Evolutionary conservation across 2,329 filamentous ascomycete species (phyloP), one percentile per base, ranked within the genome.

Genomic region (Furcasterigmium furcatum): DNA sequence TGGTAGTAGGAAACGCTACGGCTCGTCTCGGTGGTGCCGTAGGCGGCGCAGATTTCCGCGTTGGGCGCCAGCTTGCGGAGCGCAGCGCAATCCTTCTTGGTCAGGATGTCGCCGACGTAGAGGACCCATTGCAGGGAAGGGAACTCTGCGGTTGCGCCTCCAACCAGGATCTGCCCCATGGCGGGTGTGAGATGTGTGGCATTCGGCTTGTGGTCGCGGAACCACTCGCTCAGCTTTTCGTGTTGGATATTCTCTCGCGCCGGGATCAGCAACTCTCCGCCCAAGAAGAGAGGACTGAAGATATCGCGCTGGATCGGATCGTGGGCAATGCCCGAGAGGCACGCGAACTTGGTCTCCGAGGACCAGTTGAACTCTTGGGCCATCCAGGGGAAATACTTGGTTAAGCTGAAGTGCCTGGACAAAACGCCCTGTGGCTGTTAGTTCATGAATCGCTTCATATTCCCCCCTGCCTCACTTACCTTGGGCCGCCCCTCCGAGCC

Each of bases 371-470:
- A 97, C 3, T 73, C 82, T 66, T 94, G 71, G 0, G 89, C 82
- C 92, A 97, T 97, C 91, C 91, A 97, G 18, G 85, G 82, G 60
- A 92, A 95, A 70, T 96, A 97, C 57, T 87, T 84, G 2, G 90
- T 80, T 49, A 97, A 72, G 42, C 82, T 87, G 69, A 87, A 97
- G 66, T 97, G 92, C 13, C 92, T 80, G 1, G 92, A 91, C 46
- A 84, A 77, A 12, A 97, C 92, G 55, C 90, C 90, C 51, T 34
- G 48, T 18, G 14, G 12, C 27, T 43, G 30, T 32, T 13, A 43
- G n/a, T 35, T 13, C 18, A 34, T 43, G 18, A 34, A n/a, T 10
- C 24, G 7, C 24, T 27, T 27, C 27, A 18, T 20, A 27, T 16
- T 24, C 27, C 21, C 14, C 16, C 19, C 29, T 12, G 24, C 24